These are phyloP conservation scores for Solanum dulcamara DNA, from an alignment of 257 asterid genomes.

Conservation along the genomic window DNA sequence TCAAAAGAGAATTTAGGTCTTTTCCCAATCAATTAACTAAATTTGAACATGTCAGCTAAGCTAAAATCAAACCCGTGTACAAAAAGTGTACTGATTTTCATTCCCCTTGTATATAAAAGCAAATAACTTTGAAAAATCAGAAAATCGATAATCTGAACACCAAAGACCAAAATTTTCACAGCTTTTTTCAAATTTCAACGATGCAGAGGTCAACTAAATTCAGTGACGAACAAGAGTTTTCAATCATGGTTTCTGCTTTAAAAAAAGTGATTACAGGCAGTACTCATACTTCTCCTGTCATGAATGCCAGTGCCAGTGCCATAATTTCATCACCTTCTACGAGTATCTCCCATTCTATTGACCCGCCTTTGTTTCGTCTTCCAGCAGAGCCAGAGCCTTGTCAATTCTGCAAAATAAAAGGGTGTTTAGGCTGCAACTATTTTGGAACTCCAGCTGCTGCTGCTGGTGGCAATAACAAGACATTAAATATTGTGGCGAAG, in stretches of 20 bases:
- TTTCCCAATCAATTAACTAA: not conserved
- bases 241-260: slow-evolving; percentile 56
- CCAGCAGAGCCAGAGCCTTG: slow-evolving; percentile 29
- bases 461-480: not conserved
- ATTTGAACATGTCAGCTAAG: not conserved
- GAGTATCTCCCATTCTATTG: not conserved
- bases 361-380: slow-evolving; percentile 10
- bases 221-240: slow-evolving; percentile 42
- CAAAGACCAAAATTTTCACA: not conserved
- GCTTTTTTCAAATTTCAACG: not conserved
- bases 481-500: not conserved
- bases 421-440: slow-evolving; percentile 67
- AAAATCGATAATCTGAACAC: not conserved
- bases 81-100: not conserved
- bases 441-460: slow-evolving; percentile 6
- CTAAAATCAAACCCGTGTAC: not conserved
- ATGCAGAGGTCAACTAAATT: slow-evolving; percentile 44
- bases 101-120: not conserved
- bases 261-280: slow-evolving; percentile 42
- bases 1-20: too few relatives aligned
- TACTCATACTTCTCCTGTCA: not conserved
- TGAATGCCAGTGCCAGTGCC: not conserved
- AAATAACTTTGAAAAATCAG: not conserved
- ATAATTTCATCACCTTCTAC: not conserved
- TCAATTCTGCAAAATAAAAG: slow-evolving; percentile 37